These are phyloP conservation scores for Claviceps sp. DNA, from an alignment of 2,329 filamentous ascomycete genomes.

Conservation along the genomic window DNA sequence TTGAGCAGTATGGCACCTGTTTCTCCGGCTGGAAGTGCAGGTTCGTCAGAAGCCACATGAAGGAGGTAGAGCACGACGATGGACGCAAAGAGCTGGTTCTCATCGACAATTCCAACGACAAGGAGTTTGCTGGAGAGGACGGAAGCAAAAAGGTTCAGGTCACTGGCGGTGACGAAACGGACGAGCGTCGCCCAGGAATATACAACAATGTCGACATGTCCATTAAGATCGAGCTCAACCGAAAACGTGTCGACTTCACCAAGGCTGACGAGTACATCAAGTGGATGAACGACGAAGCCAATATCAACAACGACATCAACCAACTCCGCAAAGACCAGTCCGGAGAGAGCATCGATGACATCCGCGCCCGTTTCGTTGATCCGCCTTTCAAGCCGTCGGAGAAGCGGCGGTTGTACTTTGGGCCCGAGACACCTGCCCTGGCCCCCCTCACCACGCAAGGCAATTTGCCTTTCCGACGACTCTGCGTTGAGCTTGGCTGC, in stretches of 20 bases:
- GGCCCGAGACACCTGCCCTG: constrained; percentile 81
- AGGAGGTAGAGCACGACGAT: constrained; percentile 64
- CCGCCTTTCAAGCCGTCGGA: constrained; percentile 82
- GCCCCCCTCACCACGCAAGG: constrained; percentile 93
- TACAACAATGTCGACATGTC: constrained; percentile 60
- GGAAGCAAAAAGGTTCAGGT: constrained; percentile 8
- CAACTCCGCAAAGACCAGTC: constrained; percentile 30
- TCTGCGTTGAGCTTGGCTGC: constrained; percentile 80
- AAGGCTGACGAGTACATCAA: constrained; percentile 63
- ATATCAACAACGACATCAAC: constrained; percentile 24
- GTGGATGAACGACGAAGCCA: constrained; percentile 59
- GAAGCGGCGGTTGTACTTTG: constrained; percentile 89
- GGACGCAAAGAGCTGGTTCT: constrained; percentile 73
- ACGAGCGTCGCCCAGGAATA: constrained; percentile 47
- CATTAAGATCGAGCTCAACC: constrained; percentile 62
- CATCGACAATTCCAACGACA: constrained; percentile 27
- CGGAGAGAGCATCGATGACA: constrained; percentile 44
- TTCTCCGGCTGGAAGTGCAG: constrained; percentile 87
- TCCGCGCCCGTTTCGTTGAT: constrained; percentile 70
- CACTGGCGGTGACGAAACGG: constrained; percentile 16
- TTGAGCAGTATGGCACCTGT: constrained; percentile 62
- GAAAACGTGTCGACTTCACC: constrained; percentile 55
- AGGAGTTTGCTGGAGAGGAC: constrained; percentile 4
- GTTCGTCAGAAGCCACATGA: constrained; percentile 76
- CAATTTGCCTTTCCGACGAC: constrained; percentile 83